Conservation (phyloP, 164 flowering plant genomes). For the Stephania japonica region DNA sequence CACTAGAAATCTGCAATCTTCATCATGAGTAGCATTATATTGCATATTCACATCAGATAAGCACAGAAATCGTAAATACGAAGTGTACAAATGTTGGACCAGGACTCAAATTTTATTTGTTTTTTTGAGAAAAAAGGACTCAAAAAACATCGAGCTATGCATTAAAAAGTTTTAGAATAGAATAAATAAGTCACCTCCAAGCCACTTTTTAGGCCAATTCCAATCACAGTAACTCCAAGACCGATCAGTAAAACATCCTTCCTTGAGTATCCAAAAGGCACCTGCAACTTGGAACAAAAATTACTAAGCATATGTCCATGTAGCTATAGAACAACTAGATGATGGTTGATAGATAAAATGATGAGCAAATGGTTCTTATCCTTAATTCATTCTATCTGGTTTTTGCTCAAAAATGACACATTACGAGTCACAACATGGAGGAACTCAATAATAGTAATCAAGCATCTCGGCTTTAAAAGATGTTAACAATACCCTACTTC, state of each 20-base stretch:
- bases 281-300: slow-evolving; percentile 24
- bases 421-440: background rate
- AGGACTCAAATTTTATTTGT: background rate
- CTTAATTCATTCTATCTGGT: background rate
- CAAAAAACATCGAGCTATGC: too few species aligned
- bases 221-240: slow-evolving; percentile 61
- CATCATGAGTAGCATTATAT: background rate
- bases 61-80: too few species aligned
- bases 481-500: too few species aligned
- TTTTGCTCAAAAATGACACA: background rate
- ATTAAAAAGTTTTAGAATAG: background rate
- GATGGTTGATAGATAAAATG: background rate
- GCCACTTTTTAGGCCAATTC: slow-evolving; percentile 73
- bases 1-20: background rate
- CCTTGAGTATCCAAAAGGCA: slow-evolving; percentile 81
- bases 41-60: background rate
- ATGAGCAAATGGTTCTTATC: background rate
- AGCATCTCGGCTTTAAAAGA: too few species aligned
- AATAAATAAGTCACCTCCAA: slow-evolving; percentile 51
- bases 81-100: too few species aligned
- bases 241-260: slow-evolving; percentile 90
- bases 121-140: background rate
- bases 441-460: too few species aligned
- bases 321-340: background rate
- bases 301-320: background rate